phyloP scores from a whole-genome alignment of 345 rosid species.

The Salix purpurea region DNA sequence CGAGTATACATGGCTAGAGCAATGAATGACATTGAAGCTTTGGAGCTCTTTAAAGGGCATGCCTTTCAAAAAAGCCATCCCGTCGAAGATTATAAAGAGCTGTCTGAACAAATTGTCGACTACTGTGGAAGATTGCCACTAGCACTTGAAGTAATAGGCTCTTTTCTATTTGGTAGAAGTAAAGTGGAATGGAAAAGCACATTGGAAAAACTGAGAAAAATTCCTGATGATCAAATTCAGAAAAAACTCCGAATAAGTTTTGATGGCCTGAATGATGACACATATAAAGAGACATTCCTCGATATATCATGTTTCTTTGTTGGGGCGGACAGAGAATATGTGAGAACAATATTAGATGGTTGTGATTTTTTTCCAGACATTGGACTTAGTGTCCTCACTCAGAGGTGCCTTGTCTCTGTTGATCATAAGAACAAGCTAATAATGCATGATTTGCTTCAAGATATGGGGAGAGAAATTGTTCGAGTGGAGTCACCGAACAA shows the following conservation, averaged over 20 bases:
- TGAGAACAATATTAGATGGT: too few relatives aligned
- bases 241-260: too few relatives aligned
- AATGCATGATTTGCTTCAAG: too few relatives aligned
- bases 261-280: too few relatives aligned
- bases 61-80: conserved; percentile 9
- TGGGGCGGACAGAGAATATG: too few relatives aligned
- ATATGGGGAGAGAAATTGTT: too few relatives aligned
- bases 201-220: not conserved
- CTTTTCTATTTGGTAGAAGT: not conserved
- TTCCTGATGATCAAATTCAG: too few relatives aligned
- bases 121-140: conserved; percentile 5
- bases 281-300: too few relatives aligned
- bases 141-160: conserved; percentile 11
- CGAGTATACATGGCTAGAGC: not conserved
- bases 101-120: not conserved
- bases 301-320: too few relatives aligned
- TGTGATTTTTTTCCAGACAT: not conserved
- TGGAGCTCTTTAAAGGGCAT: conserved; percentile 9
- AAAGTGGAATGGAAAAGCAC: conserved; percentile 3
- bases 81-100: not conserved
- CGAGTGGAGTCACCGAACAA: too few relatives aligned
- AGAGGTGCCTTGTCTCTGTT: too few relatives aligned
- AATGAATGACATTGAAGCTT: not conserved
- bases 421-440: too few relatives aligned
- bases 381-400: not conserved